phyloP scores from a whole-genome alignment of 305 asterid genomes.

The Fraxinus angustifolia region DNA sequence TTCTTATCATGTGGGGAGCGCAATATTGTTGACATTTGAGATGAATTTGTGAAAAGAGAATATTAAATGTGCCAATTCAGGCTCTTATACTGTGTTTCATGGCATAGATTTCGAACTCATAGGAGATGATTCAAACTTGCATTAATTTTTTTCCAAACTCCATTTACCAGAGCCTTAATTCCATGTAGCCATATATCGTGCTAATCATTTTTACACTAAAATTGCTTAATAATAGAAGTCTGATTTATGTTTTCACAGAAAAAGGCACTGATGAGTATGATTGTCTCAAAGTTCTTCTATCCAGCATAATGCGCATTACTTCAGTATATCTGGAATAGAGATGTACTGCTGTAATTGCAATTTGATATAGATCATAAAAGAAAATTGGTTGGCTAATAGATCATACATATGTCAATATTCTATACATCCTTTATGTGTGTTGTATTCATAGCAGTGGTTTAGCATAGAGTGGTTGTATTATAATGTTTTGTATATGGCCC shows the following conservation, averaged over 20 bases:
- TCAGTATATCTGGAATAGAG: neutral
- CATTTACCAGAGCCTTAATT: neutral
- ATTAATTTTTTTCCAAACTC: neutral
- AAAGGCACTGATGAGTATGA: neutral
- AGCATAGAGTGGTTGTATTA: neutral
- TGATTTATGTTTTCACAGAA: neutral
- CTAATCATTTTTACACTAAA: neutral
- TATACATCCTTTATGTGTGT: neutral
- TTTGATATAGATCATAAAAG: neutral
- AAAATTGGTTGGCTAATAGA: too few species aligned
- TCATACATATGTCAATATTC: neutral
- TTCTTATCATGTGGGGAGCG: neutral
- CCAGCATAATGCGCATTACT: neutral
- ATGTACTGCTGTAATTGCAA: neutral
- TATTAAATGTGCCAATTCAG: neutral
- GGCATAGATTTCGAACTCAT: neutral
- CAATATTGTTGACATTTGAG: neutral
- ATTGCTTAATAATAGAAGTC: neutral
- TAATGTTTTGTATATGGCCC: neutral
- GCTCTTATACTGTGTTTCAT: neutral
- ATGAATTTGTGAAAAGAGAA: neutral
- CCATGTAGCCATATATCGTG: neutral
- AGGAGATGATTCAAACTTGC: neutral
- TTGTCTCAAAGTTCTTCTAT: neutral
- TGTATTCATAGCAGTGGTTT: neutral